Conservation (phyloP, 2,329 filamentous ascomycete genomes). For the Alternaria sp. region DNA sequence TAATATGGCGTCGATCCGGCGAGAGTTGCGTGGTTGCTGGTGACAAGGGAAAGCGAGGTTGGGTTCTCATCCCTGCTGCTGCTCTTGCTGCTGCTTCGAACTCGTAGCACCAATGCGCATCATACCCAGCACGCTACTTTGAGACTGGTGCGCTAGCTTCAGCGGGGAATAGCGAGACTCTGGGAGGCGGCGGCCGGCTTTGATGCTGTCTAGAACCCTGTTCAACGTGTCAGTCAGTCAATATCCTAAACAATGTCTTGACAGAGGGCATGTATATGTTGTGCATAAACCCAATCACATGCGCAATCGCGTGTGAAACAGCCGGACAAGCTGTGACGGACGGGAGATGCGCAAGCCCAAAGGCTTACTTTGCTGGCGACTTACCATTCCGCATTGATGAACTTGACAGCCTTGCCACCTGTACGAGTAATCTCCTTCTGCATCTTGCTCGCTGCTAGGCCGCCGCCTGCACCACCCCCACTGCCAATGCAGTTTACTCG, state of each 20-base stretch:
- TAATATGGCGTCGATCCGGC: neutral
- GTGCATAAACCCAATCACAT: constrained; percentile 1
- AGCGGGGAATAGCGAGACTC: constrained; percentile 71
- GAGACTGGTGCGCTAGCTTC: constrained; percentile 34
- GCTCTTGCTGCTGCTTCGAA: constrained; percentile 10
- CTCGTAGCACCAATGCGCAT: constrained; percentile 5
- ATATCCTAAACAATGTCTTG: neutral
- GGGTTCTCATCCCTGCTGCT: constrained; percentile 13
- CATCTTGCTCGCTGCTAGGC: constrained; percentile 77
- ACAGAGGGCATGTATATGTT: neutral
- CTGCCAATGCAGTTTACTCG: constrained; percentile 50
- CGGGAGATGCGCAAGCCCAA: neutral
- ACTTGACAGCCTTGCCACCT: constrained; percentile 75
- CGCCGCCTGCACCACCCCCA: constrained; percentile 74
- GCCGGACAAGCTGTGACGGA: neutral
- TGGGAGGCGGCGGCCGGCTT: constrained; percentile 73
- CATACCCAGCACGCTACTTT: constrained; percentile 33
- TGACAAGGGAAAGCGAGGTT: neutral
- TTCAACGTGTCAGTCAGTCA: constrained; percentile 18
- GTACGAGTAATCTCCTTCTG: constrained; percentile 77
- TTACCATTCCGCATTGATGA: constrained; percentile 79
- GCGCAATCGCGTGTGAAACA: neutral
- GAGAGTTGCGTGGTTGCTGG: neutral
- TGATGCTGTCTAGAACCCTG: constrained; percentile 84
- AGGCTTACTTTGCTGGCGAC: constrained; percentile 17